These are phyloP conservation scores for Turnera subulata DNA, from an alignment of 345 rosid species.

Conservation along the genomic window DNA sequence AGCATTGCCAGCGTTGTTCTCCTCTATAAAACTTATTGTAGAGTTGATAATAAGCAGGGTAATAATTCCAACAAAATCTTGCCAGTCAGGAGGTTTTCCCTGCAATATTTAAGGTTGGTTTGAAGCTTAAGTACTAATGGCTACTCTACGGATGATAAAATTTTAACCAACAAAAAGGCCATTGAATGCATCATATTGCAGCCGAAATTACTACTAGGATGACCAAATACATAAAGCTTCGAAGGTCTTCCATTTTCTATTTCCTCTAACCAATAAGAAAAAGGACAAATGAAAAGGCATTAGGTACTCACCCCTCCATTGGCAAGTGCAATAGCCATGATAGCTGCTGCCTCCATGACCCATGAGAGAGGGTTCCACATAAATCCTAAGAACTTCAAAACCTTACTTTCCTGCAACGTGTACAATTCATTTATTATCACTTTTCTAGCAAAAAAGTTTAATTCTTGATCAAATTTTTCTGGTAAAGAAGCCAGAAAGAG, in stretches of 20 bases:
- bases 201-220: too few relatives aligned
- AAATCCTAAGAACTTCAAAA: slow-evolving; percentile 57
- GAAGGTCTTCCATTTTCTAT: background rate
- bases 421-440: slow-evolving; percentile 1
- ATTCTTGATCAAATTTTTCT: background rate
- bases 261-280: too few relatives aligned
- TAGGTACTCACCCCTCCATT: slow-evolving; percentile 53
- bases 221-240: background rate
- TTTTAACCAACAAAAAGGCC: background rate
- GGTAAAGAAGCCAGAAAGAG: background rate
- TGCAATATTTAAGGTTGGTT: slow-evolving; percentile 8
- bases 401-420: slow-evolving; percentile 48
- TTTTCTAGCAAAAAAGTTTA: background rate
- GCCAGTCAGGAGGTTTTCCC: slow-evolving; percentile 71
- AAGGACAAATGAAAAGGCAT: background rate
- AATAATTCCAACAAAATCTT: slow-evolving; percentile 62
- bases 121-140: background rate
- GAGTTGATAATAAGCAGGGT: slow-evolving; percentile 55
- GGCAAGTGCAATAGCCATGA: slow-evolving; percentile 74
- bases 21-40: slow-evolving; percentile 64
- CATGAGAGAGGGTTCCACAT: slow-evolving; percentile 80
- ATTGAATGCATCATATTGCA: background rate
- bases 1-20: slow-evolving; percentile 69
- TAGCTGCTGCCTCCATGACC: slow-evolving; percentile 79
- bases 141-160: background rate